Base-by-base conservation (phyloP, 2,329 filamentous ascomycete genomes). In the Calonectria pteridis region DNA sequence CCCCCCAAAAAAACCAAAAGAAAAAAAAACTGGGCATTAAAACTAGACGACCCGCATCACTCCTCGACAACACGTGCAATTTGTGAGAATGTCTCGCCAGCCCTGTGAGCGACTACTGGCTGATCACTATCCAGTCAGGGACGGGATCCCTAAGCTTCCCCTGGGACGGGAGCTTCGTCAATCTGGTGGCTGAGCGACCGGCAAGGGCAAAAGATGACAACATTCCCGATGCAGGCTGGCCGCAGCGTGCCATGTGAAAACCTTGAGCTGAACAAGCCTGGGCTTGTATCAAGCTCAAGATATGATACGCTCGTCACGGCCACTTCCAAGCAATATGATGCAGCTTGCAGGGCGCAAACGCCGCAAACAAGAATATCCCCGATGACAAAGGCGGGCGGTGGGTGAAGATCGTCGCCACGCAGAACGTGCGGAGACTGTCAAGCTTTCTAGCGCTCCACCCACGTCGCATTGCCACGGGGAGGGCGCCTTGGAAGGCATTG, bases 381-480 rank as follows among this genome's bases (percentile, higher is more conserved):
- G 58, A 69, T 65, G 26, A 62, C 67, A 67, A 71, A 67, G 35
- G 23, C 23, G 35, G 37, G 53, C 40, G 37, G 40, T 23, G 33
- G 51, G 53, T 58, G 66, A 66, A 50, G 67, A 76, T 76, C 72
- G 20, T 58, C 66, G 49, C 62, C 37, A n/a, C 70, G 59, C 53
- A 62, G 59, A 63, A 51, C 67, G 49, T 50, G 50, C 29, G 58
- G 35, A 66, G 71, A 49, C 64, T 59, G 67, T 67, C 73, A 73
- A 75, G 73, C 67, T 71, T 71, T 73, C 62, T 46, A n/a, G 64
- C 31, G 55, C 59, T 73, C 77, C 67, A 73, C 58, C 66, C 46
- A 70, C 66, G 77, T 78, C 74, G 75, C 76, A 76, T 79, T 67
- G 77, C 77, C 77, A 79, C 77, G 63, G 55, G 67, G 51, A 46